Conservation (phyloP, 352 stramenopile genomes). For the Phytophthora foliorum region DNA sequence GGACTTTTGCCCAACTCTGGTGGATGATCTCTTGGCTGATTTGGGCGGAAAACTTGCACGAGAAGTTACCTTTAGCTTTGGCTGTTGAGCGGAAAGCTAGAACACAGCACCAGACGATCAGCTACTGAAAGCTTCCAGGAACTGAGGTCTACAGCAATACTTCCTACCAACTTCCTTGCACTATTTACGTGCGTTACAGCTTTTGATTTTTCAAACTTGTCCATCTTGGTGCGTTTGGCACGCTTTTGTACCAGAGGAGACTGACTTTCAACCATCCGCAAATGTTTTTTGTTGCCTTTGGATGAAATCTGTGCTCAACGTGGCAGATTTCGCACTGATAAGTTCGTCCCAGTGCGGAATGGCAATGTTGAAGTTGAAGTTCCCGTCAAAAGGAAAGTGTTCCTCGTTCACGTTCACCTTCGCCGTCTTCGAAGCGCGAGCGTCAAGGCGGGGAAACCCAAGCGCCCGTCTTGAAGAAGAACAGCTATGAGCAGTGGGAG, state of each 20-base stretch:
- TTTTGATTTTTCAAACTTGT: not conserved
- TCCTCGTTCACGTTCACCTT: not conserved
- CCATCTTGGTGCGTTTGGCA: not conserved
- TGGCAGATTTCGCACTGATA: constrained; percentile 4
- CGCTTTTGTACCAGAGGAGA: not conserved
- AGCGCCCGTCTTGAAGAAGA: not conserved
- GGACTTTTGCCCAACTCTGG: constrained; percentile 5
- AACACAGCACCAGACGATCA: not conserved
- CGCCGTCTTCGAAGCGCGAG: not conserved
- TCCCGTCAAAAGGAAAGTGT: not conserved
- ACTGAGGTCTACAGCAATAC: not conserved
- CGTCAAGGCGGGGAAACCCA: not conserved
- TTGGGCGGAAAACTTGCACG: not conserved
- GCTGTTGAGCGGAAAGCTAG: not conserved
- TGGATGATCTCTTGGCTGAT: not conserved
- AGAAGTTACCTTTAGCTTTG: constrained; percentile 1
- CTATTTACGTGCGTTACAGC: not conserved
- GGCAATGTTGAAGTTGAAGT: constrained; percentile 22
- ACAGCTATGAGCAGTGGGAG: not conserved
- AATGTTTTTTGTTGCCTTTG: not conserved
- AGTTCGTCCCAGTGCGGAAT: not conserved
- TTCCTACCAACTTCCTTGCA: constrained; percentile 14
- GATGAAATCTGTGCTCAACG: not conserved
- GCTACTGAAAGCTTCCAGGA: not conserved
- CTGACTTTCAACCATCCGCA: not conserved